These are phyloP conservation scores for Orbilia brochopaga DNA, from an alignment of 2,329 filamentous ascomycete genomes.

Conservation along the genomic window DNA sequence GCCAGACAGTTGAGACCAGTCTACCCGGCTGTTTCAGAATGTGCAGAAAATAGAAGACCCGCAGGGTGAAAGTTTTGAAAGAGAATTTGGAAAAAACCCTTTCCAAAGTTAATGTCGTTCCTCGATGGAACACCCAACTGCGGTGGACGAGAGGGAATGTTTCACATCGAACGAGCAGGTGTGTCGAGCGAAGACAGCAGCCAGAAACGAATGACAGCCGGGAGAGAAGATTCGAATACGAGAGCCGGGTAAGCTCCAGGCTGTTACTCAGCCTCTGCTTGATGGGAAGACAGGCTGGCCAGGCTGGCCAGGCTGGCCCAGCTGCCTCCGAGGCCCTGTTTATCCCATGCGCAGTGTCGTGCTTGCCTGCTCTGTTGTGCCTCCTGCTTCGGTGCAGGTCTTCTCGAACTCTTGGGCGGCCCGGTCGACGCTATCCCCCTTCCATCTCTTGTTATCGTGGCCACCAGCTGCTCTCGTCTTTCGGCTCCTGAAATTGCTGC, in stretches of 20 bases:
- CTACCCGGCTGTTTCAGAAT: too few relatives aligned
- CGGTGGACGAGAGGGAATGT: not conserved
- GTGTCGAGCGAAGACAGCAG: slow-evolving; percentile 7
- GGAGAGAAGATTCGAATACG: too few relatives aligned
- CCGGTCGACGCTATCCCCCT: not conserved
- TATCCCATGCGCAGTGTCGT: too few relatives aligned
- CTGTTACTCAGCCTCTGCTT: too few relatives aligned
- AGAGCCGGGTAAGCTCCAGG: too few relatives aligned
- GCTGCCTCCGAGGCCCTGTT: not conserved
- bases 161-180: slow-evolving; percentile 25
- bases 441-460: not conserved
- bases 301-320: not conserved
- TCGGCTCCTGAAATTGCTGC: not conserved
- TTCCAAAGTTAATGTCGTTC: too few relatives aligned
- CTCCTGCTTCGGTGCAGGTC: not conserved
- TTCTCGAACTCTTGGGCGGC: not conserved
- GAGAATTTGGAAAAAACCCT: not conserved
- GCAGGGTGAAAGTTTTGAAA: too few relatives aligned
- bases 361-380: not conserved
- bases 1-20: too few relatives aligned
- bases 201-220: too few relatives aligned
- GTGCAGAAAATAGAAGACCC: too few relatives aligned
- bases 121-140: not conserved
- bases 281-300: too few relatives aligned
- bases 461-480: not conserved